Percentiles rank a stretch among this genome's conserved stretches.
These are phyloP conservation scores for Boletus nobilissimus DNA, from an alignment of 1,284 basidiomycete species.

Conservation along the genomic window DNA sequence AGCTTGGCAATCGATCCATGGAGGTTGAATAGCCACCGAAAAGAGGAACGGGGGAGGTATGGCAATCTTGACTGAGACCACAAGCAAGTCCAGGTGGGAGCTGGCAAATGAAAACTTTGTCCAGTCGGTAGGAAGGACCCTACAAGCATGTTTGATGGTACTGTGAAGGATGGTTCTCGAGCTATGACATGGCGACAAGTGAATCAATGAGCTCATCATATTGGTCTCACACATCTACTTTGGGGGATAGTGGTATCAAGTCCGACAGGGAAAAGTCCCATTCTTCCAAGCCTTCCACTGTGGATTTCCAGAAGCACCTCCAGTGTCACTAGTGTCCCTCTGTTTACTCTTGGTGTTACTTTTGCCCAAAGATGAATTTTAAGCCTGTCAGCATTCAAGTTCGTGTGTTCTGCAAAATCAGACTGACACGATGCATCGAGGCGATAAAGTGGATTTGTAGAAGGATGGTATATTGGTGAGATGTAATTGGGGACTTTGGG, in stretches of 20 bases:
- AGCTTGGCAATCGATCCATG: too few relatives aligned
- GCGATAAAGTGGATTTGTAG: conserved; percentile 79
- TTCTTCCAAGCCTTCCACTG: conserved; percentile 72
- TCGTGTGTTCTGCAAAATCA: conserved; percentile 59
- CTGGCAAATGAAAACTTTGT: conserved; percentile 66
- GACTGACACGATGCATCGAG: conserved; percentile 59
- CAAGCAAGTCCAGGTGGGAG: conserved; percentile 42
- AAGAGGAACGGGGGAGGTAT: too few relatives aligned
- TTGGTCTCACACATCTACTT: conserved; percentile 59
- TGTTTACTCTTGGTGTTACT: conserved; percentile 57
- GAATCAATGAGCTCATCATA: conserved; percentile 22
- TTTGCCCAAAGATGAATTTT: conserved; percentile 71
- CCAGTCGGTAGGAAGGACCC: conserved; percentile 70
- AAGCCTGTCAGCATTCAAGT: conserved; percentile 60
- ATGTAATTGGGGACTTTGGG: conserved; percentile 67
- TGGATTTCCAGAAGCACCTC: conserved; percentile 27
- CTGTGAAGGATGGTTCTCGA: conserved; percentile 56
- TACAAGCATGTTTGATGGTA: conserved; percentile 80
- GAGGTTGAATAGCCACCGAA: too few relatives aligned
- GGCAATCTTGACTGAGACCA: conserved; percentile 58
- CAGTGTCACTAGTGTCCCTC: conserved; percentile 46
- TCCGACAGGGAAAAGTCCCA: conserved; percentile 74
- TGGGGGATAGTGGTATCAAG: conserved; percentile 68
- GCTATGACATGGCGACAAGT: conserved; percentile 39
- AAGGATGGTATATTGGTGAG: conserved; percentile 75